Conservation (phyloP, 768 basidiomycete species). For the Rhizopogon vinicolor region DNA sequence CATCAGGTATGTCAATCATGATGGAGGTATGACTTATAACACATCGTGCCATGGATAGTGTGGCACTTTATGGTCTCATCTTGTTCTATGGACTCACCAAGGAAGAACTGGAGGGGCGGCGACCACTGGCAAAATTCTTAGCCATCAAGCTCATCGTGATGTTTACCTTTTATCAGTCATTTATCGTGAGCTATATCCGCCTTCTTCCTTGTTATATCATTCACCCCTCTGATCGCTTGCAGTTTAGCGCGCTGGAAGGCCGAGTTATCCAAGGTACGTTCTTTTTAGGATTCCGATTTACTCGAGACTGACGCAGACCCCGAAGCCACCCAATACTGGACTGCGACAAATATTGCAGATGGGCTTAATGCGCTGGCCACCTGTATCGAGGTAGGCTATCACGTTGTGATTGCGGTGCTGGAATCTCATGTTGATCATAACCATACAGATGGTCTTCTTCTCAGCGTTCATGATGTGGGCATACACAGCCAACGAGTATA, state of each 20-base stretch:
- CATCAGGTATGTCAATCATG: slow-evolving; percentile 52
- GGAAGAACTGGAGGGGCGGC: slow-evolving; percentile 70
- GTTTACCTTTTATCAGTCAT: slow-evolving; percentile 85
- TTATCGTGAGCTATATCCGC: slow-evolving; percentile 47
- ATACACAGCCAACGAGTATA: slow-evolving; percentile 70
- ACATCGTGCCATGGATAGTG: slow-evolving; percentile 30
- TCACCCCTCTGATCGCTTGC: slow-evolving; percentile 1
- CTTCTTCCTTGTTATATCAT: not conserved
- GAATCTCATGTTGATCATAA: slow-evolving; percentile 3
- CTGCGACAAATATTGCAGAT: slow-evolving; percentile 76
- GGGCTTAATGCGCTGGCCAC: slow-evolving; percentile 80
- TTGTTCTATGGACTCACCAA: slow-evolving; percentile 80
- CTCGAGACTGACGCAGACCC: not conserved
- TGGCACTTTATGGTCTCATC: slow-evolving; percentile 84
- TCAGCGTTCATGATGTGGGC: slow-evolving; percentile 79
- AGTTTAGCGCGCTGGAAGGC: slow-evolving; percentile 67
- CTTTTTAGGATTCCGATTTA: not conserved
- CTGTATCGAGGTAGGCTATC: slow-evolving; percentile 66
- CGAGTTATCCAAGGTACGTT: slow-evolving; percentile 59
- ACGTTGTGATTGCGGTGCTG: not conserved
- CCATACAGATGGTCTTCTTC: slow-evolving; percentile 76
- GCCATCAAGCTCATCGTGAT: slow-evolving; percentile 84
- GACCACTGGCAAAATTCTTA: slow-evolving; percentile 83
- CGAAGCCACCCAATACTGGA: slow-evolving; percentile 77
- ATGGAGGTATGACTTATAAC: not conserved